Evolutionary conservation across 2,329 filamentous ascomycete genomes (phyloP), one percentile per base, ranked within the genome.

Genomic region (Volutella citrinella): DNA sequence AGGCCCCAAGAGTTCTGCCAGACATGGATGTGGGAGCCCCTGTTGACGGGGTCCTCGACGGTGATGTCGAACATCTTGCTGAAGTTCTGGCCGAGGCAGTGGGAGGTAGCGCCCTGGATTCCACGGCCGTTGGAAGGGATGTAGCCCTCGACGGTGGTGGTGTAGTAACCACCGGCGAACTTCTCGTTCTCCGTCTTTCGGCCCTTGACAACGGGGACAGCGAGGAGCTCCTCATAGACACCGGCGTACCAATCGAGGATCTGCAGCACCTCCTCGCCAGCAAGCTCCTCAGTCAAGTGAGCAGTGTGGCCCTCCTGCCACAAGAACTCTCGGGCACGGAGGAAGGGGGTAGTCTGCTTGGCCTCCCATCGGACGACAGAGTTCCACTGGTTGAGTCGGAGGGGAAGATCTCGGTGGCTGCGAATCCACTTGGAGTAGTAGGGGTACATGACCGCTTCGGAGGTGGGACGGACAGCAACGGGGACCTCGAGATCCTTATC

Each of bases 1-100:
- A 98, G 78, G 66, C 93, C 93, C 93, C 93, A 98, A 11, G 89
- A 96, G 72, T 98, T 98, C 64, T 98, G 93, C 90, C 91, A 97
- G 37, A 97, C 90, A 57, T 91, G 71, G 36, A 96, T 70, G 55
- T 88, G 82, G 50, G 82, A 76, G 47, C 86, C 85, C 66, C 87
- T 84, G 62, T 93, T 76, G 40, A 74, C 72, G 16, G 93, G 93
- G 57, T 98, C 90, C 64, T 98, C 91, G 19, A 98, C 88, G 1
- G 85, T 95, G 61, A 98, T 97, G 63, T 93, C 85, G 61, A 97
- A 98, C 90, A 98, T 98, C 69, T 94, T 96, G 63, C 84, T 90
- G 69, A 98, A 98, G 69, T 98, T 96, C 68, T 98, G 93, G 33
- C 93, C 93, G 8, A 98, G 75, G 54, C 82, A 88, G 70, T 98